phyloP scores from a whole-genome alignment of 2,329 filamentous ascomycete genomes.

The Trichoderma koningiopsis region DNA sequence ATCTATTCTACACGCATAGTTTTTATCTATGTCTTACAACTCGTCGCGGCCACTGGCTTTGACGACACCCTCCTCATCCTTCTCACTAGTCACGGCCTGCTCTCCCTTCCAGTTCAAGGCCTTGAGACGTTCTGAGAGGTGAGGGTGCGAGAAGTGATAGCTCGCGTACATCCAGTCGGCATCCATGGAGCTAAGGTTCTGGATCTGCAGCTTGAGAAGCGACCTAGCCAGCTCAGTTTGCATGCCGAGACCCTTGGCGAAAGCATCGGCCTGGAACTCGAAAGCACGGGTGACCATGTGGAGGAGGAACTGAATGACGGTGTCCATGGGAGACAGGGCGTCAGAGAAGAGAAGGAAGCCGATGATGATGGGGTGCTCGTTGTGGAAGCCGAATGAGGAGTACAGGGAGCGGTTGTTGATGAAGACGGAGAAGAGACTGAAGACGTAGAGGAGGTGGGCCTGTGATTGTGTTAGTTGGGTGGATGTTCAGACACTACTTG shows the following conservation, averaged over 20 bases:
- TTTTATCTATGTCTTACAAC: slow-evolving; percentile 53
- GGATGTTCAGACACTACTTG: slow-evolving; percentile 16
- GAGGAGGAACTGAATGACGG: slow-evolving; percentile 92
- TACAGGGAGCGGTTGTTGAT: slow-evolving; percentile 94
- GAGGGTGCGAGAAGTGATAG: slow-evolving; percentile 98
- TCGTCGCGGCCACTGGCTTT: slow-evolving; percentile 75
- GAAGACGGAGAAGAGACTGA: slow-evolving; percentile 94
- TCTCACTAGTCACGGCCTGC: slow-evolving; percentile 48
- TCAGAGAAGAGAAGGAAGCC: slow-evolving; percentile 98
- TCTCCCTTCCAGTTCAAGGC: slow-evolving; percentile 83
- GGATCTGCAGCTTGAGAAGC: slow-evolving; percentile 95
- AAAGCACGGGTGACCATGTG: slow-evolving; percentile 93
- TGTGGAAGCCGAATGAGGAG: slow-evolving; percentile 83
- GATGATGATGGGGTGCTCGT: slow-evolving; percentile 86
- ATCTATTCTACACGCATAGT: not conserved
- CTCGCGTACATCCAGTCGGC: slow-evolving; percentile 98
- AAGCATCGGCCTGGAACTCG: slow-evolving; percentile 94
- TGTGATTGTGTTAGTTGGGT: slow-evolving; percentile 43
- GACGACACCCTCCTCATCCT: slow-evolving; percentile 50
- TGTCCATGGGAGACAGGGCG: slow-evolving; percentile 90
- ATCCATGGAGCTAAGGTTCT: slow-evolving; percentile 98
- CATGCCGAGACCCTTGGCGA: slow-evolving; percentile 84
- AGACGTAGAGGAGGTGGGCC: slow-evolving; percentile 95
- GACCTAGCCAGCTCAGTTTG: slow-evolving; percentile 79
- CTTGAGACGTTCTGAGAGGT: slow-evolving; percentile 87